These are phyloP conservation scores for Phtheirospermum japonicum DNA, from an alignment of 257 asterid genomes.

Conservation along the genomic window DNA sequence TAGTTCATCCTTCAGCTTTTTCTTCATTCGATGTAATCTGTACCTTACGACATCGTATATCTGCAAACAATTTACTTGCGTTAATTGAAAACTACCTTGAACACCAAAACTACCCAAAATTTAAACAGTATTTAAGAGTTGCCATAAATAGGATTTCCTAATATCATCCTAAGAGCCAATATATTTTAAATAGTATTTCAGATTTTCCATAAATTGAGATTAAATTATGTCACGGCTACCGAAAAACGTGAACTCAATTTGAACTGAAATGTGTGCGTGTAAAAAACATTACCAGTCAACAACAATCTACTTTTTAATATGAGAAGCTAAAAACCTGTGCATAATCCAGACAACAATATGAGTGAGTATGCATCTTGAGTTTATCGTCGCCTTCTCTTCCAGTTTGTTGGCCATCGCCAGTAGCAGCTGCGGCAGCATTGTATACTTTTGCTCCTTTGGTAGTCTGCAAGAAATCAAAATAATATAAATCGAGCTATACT, in stretches of 20 bases:
- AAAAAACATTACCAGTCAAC: constrained; percentile 11
- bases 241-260: constrained; percentile 6
- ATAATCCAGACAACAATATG: constrained; percentile 88
- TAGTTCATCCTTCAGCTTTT: constrained; percentile 85
- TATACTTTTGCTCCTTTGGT: constrained; percentile 82
- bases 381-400: constrained; percentile 91
- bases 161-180: too few species aligned
- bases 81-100: constrained; percentile 2
- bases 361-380: constrained; percentile 83
- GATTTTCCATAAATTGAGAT: too few species aligned
- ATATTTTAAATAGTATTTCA: too few species aligned
- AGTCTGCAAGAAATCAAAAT: constrained; percentile 43
- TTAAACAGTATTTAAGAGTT: too few species aligned
- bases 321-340: constrained; percentile 62
- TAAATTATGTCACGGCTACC: not conserved
- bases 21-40: constrained; percentile 88
- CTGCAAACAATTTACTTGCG: constrained; percentile 39
- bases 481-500: constrained; percentile 13
- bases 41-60: constrained; percentile 88
- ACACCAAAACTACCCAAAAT: not conserved
- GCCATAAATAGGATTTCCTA: too few species aligned
- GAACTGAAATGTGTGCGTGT: not conserved
- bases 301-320: constrained; percentile 15
- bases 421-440: constrained; percentile 80
- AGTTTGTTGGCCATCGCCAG: constrained; percentile 49